These are phyloP conservation scores for Irpex sp. DNA, from an alignment of 1,284 basidiomycete genomes.

Conservation along the genomic window DNA sequence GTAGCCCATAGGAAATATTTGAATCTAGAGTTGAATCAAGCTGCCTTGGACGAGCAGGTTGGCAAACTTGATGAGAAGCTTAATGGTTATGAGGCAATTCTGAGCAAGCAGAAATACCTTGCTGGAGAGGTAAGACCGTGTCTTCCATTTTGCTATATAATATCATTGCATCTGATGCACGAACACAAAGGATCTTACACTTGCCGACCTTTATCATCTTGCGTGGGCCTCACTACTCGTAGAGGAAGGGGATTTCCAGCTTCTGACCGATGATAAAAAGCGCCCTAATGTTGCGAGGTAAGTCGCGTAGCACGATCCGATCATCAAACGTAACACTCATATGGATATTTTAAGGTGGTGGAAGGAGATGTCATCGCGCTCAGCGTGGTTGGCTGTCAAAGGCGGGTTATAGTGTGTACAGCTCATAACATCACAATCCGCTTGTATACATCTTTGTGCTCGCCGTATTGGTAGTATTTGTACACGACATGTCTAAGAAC, in stretches of 20 bases:
- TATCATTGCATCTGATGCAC: not conserved
- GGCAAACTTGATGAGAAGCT: conserved; percentile 32
- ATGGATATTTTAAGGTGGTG: conserved; percentile 26
- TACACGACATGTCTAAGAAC: no score
- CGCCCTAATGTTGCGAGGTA: conserved; percentile 26
- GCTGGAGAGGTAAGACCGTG: conserved; percentile 39
- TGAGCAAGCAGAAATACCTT: conserved; percentile 41
- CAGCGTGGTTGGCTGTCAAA: conserved; percentile 33
- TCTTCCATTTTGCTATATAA: not conserved
- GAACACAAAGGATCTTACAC: conserved; percentile 33
- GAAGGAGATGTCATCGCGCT: conserved; percentile 30
- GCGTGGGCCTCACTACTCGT: conserved; percentile 36
- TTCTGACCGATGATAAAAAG: conserved; percentile 17
- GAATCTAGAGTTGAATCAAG: conserved; percentile 7
- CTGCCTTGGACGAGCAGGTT: conserved; percentile 6
- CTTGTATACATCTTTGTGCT: no score
- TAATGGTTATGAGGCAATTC: conserved; percentile 41
- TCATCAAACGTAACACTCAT: not conserved
- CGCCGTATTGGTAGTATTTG: no score
- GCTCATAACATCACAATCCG: no score
- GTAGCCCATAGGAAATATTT: conserved; percentile 7
- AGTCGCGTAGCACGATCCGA: not conserved
- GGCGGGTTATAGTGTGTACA: conserved; percentile 12
- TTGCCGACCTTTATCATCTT: conserved; percentile 53
- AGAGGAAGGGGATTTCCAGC: conserved; percentile 16